Percentiles rank a stretch among this genome's conserved stretches.
phyloP scores from a whole-genome alignment of 2,329 filamentous ascomycete species.

The Ramularia endophylla region DNA sequence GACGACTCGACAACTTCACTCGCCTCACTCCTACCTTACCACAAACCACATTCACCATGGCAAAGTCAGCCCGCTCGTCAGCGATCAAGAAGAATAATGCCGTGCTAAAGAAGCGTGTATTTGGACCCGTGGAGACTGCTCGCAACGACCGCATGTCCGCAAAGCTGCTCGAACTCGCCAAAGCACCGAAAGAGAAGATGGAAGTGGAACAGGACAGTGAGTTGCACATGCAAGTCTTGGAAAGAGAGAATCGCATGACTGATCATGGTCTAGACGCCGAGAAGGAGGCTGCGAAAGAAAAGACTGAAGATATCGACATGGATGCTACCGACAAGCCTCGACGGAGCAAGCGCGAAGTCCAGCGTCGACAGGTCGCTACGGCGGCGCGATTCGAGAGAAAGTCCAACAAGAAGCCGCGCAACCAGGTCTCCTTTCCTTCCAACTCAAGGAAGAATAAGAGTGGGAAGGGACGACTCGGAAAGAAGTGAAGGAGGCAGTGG shows the following conservation, averaged over 20 bases:
- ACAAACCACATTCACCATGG: slow-evolving; percentile 55
- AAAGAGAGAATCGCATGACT: too few relatives aligned
- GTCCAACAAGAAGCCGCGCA: slow-evolving; percentile 33
- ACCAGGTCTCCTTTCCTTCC: slow-evolving; percentile 34
- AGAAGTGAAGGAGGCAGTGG: slow-evolving; percentile 27
- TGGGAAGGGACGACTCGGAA: slow-evolving; percentile 9
- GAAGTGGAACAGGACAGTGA: slow-evolving; percentile 39
- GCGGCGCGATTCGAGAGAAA: slow-evolving; percentile 31
- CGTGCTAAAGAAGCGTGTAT: slow-evolving; percentile 72
- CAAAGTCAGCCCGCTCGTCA: slow-evolving; percentile 77
- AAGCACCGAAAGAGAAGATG: slow-evolving; percentile 63
- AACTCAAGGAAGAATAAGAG: slow-evolving; percentile 19
- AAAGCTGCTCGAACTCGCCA: slow-evolving; percentile 74
- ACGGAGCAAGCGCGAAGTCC: slow-evolving; percentile 19
- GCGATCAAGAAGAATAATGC: slow-evolving; percentile 76
- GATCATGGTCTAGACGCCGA: neutral
- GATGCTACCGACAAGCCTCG: slow-evolving; percentile 24
- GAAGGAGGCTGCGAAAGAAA: neutral
- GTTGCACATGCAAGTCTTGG: neutral
- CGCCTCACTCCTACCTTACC: neutral
- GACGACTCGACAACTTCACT: too few relatives aligned
- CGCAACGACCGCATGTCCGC: slow-evolving; percentile 77
- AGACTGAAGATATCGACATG: slow-evolving; percentile 26
- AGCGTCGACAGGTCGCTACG: slow-evolving; percentile 26
- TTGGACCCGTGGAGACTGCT: slow-evolving; percentile 73